Evolutionary conservation across 345 rosid species (phyloP).

Genomic region (Eucalyptus cladocalyx): DNA sequence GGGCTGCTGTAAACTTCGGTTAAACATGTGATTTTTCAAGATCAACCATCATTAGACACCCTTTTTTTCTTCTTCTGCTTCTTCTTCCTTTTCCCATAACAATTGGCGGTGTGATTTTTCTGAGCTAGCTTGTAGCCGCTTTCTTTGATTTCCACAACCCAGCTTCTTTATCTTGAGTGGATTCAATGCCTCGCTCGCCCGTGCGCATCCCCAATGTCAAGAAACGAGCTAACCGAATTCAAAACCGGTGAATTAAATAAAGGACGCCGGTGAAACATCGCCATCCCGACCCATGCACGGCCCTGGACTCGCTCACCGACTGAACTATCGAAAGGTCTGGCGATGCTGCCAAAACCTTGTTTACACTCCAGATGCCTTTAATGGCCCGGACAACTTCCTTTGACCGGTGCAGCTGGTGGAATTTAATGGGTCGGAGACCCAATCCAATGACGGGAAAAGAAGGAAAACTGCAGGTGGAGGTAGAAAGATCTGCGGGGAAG

Average conservation of each 20-base stretch:
- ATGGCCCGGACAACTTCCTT: not conserved
- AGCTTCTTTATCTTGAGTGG: not conserved
- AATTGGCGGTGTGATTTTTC: not conserved
- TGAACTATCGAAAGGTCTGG: not conserved
- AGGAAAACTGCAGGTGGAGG: not conserved
- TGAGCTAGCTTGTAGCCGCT: not conserved
- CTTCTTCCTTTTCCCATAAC: not conserved
- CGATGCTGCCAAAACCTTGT: not conserved
- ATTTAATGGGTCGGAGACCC: not conserved
- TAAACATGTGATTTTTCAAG: not conserved
- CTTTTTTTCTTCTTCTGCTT: not conserved
- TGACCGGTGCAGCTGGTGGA: not conserved
- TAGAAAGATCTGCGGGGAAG: not conserved
- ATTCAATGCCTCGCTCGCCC: not conserved
- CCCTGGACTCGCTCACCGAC: not conserved
- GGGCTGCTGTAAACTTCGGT: not conserved
- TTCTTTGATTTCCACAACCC: not conserved
- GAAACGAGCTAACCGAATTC: not conserved
- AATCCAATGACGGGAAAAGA: not conserved
- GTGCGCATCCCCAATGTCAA: not conserved
- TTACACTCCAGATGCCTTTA: not conserved
- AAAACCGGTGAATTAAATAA: not conserved
- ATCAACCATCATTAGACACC: not conserved
- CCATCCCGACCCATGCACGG: not conserved
- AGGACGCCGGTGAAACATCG: not conserved